phyloP scores from a whole-genome alignment of 257 asterid genomes.

The Rehmannia glutinosa region DNA sequence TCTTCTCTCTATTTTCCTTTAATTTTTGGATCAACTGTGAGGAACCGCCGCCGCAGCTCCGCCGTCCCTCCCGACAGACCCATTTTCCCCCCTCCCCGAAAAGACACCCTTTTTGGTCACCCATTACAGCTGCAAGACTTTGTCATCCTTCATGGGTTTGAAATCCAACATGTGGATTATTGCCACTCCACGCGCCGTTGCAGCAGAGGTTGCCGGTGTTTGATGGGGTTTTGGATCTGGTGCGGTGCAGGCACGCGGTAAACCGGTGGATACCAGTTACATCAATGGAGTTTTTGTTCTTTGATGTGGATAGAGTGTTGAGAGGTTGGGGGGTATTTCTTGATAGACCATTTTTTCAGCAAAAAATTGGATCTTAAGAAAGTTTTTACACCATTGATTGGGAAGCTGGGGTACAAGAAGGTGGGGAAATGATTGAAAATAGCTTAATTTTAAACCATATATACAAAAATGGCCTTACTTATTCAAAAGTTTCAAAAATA shows the following conservation, averaged over 20 bases:
- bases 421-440: too few species aligned
- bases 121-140: slow-evolving; percentile 61
- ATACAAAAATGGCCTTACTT: too few species aligned
- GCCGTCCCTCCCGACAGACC: slow-evolving; percentile 46
- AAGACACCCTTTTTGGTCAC: slow-evolving; percentile 45
- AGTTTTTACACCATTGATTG: slow-evolving; percentile 62
- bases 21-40: too few species aligned
- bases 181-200: slow-evolving; percentile 75
- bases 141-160: slow-evolving; percentile 54
- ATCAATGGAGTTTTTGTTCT: too few species aligned
- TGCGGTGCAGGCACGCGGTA: slow-evolving; percentile 80
- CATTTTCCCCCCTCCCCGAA: slow-evolving; percentile 63
- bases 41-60: slow-evolving; percentile 44
- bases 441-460: too few species aligned
- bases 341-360: slow-evolving; percentile 80
- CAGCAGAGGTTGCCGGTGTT: slow-evolving; percentile 92
- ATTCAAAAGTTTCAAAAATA: too few species aligned
- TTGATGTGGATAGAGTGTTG: slow-evolving; percentile 84
- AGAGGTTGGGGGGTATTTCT: slow-evolving; percentile 86
- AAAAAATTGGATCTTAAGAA: too few species aligned
- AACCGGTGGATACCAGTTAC: slow-evolving; percentile 85
- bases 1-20: too few species aligned
- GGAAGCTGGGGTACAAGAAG: too few species aligned
- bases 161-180: slow-evolving; percentile 72
- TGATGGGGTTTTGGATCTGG: slow-evolving; percentile 86